phyloP scores from a whole-genome alignment of 768 basidiomycete genomes.

The Suillus hirtellus region DNA sequence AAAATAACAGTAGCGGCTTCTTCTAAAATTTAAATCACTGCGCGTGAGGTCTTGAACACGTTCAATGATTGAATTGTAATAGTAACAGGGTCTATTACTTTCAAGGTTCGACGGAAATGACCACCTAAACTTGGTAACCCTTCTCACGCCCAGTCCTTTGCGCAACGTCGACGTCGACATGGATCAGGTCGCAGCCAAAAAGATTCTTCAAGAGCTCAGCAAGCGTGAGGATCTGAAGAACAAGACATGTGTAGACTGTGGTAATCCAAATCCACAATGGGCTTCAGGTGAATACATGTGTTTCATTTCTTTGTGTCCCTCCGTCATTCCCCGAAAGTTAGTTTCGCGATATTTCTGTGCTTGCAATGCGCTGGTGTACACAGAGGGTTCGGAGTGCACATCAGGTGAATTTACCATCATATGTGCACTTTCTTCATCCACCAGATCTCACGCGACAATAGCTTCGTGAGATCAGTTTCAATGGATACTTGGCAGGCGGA shows the following conservation, averaged over 20 bases:
- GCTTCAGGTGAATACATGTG: constrained; percentile 60
- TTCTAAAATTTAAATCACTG: background rate
- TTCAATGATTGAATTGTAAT: background rate
- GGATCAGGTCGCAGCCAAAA: constrained; percentile 69
- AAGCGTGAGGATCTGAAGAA: constrained; percentile 73
- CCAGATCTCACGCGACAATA: constrained; percentile 31
- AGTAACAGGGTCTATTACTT: background rate
- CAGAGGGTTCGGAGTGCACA: constrained; percentile 91
- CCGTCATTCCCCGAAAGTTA: constrained; percentile 32
- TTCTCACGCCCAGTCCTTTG: background rate
- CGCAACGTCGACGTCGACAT: constrained; percentile 22
- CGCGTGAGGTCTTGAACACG: background rate
- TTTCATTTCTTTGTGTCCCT: background rate
- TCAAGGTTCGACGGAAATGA: constrained; percentile 3
- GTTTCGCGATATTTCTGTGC: constrained; percentile 89
- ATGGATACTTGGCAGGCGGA: constrained; percentile 97
- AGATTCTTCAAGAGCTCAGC: constrained; percentile 72
- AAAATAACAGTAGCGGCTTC: background rate
- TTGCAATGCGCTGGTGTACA: constrained; percentile 85
- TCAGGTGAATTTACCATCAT: constrained; percentile 51
- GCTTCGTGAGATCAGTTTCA: constrained; percentile 89
- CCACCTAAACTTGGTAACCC: background rate
- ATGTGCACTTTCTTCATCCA: constrained; percentile 7
- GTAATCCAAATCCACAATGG: constrained; percentile 94
- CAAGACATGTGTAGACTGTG: constrained; percentile 79